Conservation (phyloP, 495 filamentous ascomycete genomes). For the Jackrogersella multiformis region DNA sequence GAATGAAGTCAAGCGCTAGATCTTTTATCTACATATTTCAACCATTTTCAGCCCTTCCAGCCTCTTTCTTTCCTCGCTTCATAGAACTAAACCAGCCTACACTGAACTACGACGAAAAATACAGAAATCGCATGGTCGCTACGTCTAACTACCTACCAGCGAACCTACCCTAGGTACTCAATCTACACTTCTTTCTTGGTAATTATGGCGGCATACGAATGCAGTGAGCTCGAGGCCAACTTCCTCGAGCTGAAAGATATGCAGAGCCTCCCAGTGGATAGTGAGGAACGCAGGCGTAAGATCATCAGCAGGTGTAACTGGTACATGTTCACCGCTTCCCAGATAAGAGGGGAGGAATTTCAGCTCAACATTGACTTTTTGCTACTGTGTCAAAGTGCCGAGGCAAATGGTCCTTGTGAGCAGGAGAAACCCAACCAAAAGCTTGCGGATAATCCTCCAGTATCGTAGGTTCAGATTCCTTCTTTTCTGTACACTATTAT, state of each 20-base stretch:
- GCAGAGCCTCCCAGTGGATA: background rate
- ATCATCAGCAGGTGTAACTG: slow-evolving; percentile 33
- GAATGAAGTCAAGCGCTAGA: too few species aligned
- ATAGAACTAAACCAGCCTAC: too few species aligned
- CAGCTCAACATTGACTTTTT: background rate
- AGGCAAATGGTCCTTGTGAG: slow-evolving; percentile 5
- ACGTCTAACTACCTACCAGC: background rate
- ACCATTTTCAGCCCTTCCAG: too few species aligned
- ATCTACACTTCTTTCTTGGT: background rate
- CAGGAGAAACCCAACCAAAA: slow-evolving; percentile 18
- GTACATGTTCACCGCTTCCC: slow-evolving; percentile 28
- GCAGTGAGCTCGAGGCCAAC: background rate
- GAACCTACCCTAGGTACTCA: too few species aligned
- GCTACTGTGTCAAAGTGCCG: slow-evolving; percentile 1
- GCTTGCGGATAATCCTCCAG: slow-evolving; percentile 1
- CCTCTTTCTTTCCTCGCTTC: too few species aligned
- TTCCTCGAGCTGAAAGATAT: slow-evolving; percentile 13
- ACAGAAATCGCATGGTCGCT: background rate
- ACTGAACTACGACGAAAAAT: too few species aligned
- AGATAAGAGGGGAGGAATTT: slow-evolving; percentile 5
- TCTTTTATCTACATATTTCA: too few species aligned
- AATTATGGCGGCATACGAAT: background rate
- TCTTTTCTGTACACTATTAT: too few species aligned
- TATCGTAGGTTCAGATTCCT: slow-evolving; percentile 4
- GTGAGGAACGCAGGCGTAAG: background rate